Evolutionary conservation across 2,329 filamentous ascomycete genomes (phyloP), one percentile per base, ranked within the genome.

Genomic region (Ambrosiella beaveri): DNA sequence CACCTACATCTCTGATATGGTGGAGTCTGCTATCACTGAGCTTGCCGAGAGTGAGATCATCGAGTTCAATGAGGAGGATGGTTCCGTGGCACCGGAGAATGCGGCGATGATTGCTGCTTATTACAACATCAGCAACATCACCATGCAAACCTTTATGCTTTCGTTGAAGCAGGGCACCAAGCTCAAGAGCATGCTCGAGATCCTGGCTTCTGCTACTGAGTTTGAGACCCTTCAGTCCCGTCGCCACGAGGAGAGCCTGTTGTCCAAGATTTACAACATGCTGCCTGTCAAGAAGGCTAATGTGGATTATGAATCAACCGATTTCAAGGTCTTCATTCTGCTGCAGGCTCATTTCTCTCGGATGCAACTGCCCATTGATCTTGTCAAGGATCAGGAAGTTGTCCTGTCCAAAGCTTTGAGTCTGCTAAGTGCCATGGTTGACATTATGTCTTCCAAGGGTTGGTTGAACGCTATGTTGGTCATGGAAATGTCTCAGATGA

Each of bases 401-500:
- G 84, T 98, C 57, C 71, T 98, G 51, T 80, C 80, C 59, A 94
- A 93, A 71, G 82, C 94, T 1, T 76, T 97, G 58, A 88, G 86
- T 66, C 78, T 98, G 9, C 78, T 98, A 52, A 94, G 87, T 68
- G 91, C 93, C 19, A 88, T 85, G 65, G 93, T 97, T 19, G 93
- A 98, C 68, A 89, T 98, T 13, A 78, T 98, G 40, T 95, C 89
- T 8, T 96, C 90, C 0, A 90, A 98, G 65, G 93, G 91, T 12
- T 88, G 96, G 65, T 78, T 98, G 62, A 98, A 98, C 67, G 91
- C 93, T 61, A 95, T 96, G 84, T 90, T 85, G 65, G 93, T 93
- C 36, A 98, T 98, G 91, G 93, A 98, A 70, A 88, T 98, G 80
- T 95, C 88, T 11, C 93, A 98, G 68, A 98, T 98, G 93, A 88